Conservation (phyloP, 2,329 filamentous ascomycete species). For the Alternaria incomplexa region DNA sequence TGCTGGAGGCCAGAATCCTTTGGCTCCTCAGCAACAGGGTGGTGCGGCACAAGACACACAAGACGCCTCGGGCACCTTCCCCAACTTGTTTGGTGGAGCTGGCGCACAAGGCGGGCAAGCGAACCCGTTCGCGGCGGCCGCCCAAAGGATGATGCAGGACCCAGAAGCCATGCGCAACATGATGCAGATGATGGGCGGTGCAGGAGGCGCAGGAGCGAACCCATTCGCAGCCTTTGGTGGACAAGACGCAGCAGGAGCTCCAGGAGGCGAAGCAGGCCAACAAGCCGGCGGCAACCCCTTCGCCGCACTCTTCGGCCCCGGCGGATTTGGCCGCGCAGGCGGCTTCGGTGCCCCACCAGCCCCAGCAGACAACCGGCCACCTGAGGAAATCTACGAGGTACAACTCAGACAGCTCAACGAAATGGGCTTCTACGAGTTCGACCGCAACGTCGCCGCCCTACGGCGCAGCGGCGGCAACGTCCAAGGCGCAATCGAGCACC, state of each 20-base stretch:
- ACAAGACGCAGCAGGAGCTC: conserved; percentile 52
- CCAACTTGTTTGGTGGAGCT: conserved; percentile 60
- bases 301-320: conserved; percentile 54
- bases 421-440: conserved; percentile 98
- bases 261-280: conserved; percentile 39
- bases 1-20: conserved; percentile 44
- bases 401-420: conserved; percentile 94
- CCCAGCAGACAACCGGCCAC: conserved; percentile 81
- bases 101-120: conserved; percentile 41
- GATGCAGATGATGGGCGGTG: conserved; percentile 61
- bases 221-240: conserved; percentile 49
- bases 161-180: conserved; percentile 60
- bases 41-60: conserved; percentile 27
- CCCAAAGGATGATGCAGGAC: conserved; percentile 61
- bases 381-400: conserved; percentile 89
- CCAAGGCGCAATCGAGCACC: conserved; percentile 84
- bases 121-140: conserved; percentile 58
- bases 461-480: conserved; percentile 91
- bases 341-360: conserved; percentile 44
- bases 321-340: conserved; percentile 47
- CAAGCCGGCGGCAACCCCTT: conserved; percentile 46
- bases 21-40: conserved; percentile 34
- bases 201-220: conserved; percentile 49
- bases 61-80: conserved; percentile 39
- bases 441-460: conserved; percentile 86